These are phyloP conservation scores for Penicillium sp. DNA, from an alignment of 2,329 filamentous ascomycete genomes.

Conservation along the genomic window DNA sequence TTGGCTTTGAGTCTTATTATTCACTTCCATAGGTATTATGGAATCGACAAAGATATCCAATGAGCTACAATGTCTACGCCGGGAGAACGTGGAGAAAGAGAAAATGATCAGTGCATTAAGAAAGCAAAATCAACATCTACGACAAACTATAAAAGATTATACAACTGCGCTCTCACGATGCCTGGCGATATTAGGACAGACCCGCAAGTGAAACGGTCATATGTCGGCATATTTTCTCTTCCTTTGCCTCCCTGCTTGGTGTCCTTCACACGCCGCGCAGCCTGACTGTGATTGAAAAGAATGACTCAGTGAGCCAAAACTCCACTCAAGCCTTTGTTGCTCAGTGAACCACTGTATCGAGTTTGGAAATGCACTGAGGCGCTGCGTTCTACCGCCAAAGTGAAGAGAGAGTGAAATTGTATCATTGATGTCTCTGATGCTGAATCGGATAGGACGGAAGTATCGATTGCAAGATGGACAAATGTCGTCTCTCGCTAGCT, in stretches of 20 bases:
- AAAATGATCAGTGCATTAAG: not conserved
- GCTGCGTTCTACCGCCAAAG: slow-evolving; percentile 3
- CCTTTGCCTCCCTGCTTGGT: not conserved
- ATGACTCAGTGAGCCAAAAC: slow-evolving; percentile 14
- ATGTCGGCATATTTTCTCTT: slow-evolving; percentile 11
- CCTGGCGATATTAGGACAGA: not conserved
- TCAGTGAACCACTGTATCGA: slow-evolving; percentile 17
- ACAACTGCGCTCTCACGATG: not conserved
- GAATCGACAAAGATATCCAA: not conserved
- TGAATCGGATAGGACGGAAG: slow-evolving; percentile 14
- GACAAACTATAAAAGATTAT: not conserved
- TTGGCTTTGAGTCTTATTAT: too few species aligned
- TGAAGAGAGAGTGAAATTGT: slow-evolving; percentile 9
- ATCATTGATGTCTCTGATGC: slow-evolving; percentile 14
- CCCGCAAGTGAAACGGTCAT: not conserved
- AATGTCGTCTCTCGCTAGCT: slow-evolving; percentile 13
- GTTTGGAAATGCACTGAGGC: slow-evolving; percentile 17
- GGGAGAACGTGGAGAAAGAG: not conserved
- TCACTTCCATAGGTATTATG: not conserved
- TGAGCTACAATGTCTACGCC: not conserved
- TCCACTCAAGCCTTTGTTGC: slow-evolving; percentile 12
- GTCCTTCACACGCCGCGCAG: not conserved
- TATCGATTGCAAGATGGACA: slow-evolving; percentile 15
- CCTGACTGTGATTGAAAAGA: not conserved
- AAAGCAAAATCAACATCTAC: not conserved